Base-by-base conservation (phyloP, 768 basidiomycete genomes). In the Mycena maculata region DNA sequence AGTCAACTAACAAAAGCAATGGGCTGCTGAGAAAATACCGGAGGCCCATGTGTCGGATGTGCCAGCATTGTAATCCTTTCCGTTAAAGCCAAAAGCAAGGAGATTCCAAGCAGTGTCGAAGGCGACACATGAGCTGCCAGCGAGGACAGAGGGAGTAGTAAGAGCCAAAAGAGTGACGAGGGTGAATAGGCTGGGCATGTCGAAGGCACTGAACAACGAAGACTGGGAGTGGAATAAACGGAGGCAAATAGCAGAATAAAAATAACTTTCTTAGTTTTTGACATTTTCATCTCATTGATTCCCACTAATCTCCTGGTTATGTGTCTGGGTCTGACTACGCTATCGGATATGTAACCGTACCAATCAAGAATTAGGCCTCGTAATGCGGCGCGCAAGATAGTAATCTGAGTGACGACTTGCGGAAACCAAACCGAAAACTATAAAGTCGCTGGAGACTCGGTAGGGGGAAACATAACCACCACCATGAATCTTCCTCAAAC, bases 41-140 rank as follows among this genome's bases (percentile, higher is more conserved):
- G 78, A 83, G 20, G 81, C 75, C 94, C 94, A 98, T 6, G 85
- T 82, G 71, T 85, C 83, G 72, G 90, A 87, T 4, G 87, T 80
- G 15, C 95, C 93, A 54, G 92, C 89, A 71, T 87, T 89, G 82
- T 92, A 96, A 78, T 98, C 96, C 73, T 92, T 91, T 64, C 89
- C 90, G 61, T 90, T 87, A 67, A 94, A 87, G 60, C 92, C 93
- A 76, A 98, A 94, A 23, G 91, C 93, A 57, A 94, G 88, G 57
- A 98, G 85, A 77, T 96, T 94, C 89, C 91, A 95, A 72, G 79
- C 81, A 45, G 83, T 73, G 74, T 97, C 95, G 75, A 96, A 96
- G 23, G 90, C 86, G 41, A 95, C 82, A 75, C 95, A 97, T 4
- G 89, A 83, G 20, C 80, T 78, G 2, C 83, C 79, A 36, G 72